Evolutionary conservation across 129 eudicot genomes (phyloP).

Genomic region (Pseudognaphalium luteoalbum): DNA sequence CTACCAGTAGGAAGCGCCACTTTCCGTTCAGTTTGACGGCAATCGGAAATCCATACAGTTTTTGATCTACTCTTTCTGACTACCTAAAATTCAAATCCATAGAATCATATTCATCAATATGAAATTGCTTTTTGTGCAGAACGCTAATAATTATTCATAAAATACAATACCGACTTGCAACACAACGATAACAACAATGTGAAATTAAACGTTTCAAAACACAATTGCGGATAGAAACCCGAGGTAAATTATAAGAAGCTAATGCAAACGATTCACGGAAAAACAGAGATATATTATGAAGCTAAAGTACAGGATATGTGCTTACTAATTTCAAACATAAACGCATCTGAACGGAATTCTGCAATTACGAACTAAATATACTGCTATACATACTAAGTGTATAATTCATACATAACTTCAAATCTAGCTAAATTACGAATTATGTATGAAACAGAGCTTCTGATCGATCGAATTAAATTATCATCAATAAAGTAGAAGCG

Average conservation of each 20-base stretch:
- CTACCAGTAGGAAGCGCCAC: constrained; percentile 16
- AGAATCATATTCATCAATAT: not conserved
- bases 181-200: not conserved
- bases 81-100: constrained; percentile 38
- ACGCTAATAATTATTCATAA: not conserved
- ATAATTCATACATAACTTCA: too few species aligned
- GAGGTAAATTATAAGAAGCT: not conserved
- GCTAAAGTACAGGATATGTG: not conserved
- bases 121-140: constrained; percentile 4
- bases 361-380: not conserved
- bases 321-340: not conserved
- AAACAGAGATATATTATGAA: constrained; percentile 4
- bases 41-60: constrained; percentile 43
- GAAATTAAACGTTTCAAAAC: not conserved
- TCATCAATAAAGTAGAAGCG: not conserved
- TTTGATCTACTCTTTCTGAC: constrained; percentile 58
- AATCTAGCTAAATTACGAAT: not conserved
- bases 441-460: constrained; percentile 9
- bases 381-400: not conserved
- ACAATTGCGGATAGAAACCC: not conserved
- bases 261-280: not conserved
- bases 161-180: not conserved
- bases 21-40: constrained; percentile 28
- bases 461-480: constrained; percentile 9
- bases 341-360: constrained; percentile 6